A percentile compares a stretch with the other conserved stretches of the same genome.
phyloP scores from a whole-genome alignment of 1,139 yeast species.

The Schizosaccharomyces versatilis region DNA sequence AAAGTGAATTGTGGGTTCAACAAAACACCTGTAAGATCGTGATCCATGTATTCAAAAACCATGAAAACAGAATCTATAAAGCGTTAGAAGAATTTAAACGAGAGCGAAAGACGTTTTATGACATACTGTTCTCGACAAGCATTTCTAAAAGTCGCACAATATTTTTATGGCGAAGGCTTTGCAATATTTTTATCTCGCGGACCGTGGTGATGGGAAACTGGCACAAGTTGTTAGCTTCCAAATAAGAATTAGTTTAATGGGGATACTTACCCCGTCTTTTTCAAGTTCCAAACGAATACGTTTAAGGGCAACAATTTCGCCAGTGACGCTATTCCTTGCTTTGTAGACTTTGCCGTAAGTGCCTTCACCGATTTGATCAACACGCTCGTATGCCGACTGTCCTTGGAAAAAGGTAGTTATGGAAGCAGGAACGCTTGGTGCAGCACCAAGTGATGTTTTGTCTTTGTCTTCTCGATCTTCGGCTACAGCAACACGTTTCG shows the following conservation, averaged over 20 bases:
- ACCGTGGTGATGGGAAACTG: slow-evolving; percentile 78
- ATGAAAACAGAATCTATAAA: slow-evolving; percentile 38
- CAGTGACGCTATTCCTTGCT: slow-evolving; percentile 47
- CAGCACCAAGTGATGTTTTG: not conserved
- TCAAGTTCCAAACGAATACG: slow-evolving; percentile 65
- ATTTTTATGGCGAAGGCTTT: slow-evolving; percentile 65
- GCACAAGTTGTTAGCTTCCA: not conserved
- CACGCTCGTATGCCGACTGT: slow-evolving; percentile 21
- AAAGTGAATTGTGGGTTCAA: slow-evolving; percentile 51
- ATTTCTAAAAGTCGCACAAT: slow-evolving; percentile 58
- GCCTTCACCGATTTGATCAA: slow-evolving; percentile 54
- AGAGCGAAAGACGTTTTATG: not conserved
- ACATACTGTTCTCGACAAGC: slow-evolving; percentile 42
- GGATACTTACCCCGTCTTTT: slow-evolving; percentile 37
- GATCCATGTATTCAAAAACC: slow-evolving; percentile 86
- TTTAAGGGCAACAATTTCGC: slow-evolving; percentile 60
- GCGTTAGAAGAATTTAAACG: not conserved
- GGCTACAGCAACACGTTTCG: not conserved
- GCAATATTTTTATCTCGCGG: slow-evolving; percentile 70
- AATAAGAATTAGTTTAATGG: not conserved
- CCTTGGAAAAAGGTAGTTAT: not conserved
- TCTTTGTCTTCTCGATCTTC: not conserved
- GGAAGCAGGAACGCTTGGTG: not conserved
- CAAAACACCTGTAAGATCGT: slow-evolving; percentile 72
- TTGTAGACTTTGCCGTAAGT: slow-evolving; percentile 67